These are phyloP conservation scores for Fusarium decemcellulare DNA, from an alignment of 2,329 filamentous ascomycete genomes.

Conservation along the genomic window DNA sequence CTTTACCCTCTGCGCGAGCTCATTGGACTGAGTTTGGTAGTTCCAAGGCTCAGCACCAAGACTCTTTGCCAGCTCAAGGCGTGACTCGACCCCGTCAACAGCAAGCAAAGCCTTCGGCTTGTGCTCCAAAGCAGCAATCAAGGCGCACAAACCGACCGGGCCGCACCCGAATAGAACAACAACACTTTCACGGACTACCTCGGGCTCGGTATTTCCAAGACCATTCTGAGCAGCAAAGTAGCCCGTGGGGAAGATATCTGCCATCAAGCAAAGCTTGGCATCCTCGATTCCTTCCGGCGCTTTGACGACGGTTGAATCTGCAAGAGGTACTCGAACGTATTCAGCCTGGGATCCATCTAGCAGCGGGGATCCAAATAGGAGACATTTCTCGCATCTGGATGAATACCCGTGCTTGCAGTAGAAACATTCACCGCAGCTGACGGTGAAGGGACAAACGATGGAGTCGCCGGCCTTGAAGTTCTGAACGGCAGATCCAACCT, in stretches of 20 bases:
- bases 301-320: constrained; percentile 29
- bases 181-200: background rate
- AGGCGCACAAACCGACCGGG: constrained; percentile 33
- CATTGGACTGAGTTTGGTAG: constrained; percentile 75
- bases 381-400: constrained; percentile 23
- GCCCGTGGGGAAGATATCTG: constrained; percentile 39
- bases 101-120: constrained; percentile 22
- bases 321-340: constrained; percentile 28
- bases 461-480: constrained; percentile 6
- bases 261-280: constrained; percentile 33
- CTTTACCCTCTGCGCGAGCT: constrained; percentile 75
- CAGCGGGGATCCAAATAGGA: constrained; percentile 13
- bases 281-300: constrained; percentile 25
- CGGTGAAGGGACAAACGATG: constrained; percentile 34
- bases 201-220: background rate
- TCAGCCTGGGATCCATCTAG: constrained; percentile 37
- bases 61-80: constrained; percentile 5
- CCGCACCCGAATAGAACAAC: constrained; percentile 34
- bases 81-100: constrained; percentile 26
- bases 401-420: constrained; percentile 27
- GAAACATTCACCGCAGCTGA: constrained; percentile 37
- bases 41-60: constrained; percentile 69
- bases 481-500: constrained; percentile 69
- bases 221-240: constrained; percentile 70
- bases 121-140: constrained; percentile 26